Conservation (phyloP, 2,329 filamentous ascomycete genomes). For the Rasamsonia emersonii region DNA sequence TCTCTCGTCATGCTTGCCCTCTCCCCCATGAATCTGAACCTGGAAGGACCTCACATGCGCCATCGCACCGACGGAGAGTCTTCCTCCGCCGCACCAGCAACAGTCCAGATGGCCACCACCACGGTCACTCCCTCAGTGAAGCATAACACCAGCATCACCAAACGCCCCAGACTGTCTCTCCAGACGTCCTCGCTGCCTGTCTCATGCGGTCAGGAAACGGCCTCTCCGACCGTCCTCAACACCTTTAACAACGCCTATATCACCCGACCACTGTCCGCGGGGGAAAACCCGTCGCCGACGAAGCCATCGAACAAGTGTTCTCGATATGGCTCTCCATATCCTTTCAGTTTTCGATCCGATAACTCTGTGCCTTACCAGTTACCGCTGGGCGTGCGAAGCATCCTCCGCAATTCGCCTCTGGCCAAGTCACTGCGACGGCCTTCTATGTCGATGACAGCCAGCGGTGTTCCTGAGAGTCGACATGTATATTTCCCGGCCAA, state of each 20-base stretch:
- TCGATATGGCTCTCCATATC: conserved; percentile 24
- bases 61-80: background rate
- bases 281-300: conserved; percentile 24
- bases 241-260: conserved; percentile 55
- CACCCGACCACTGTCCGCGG: conserved; percentile 28
- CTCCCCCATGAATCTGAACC: conserved; percentile 1
- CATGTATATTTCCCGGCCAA: conserved; percentile 44
- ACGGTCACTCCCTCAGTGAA: conserved; percentile 8
- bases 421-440: conserved; percentile 23
- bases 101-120: conserved; percentile 2
- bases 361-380: conserved; percentile 29
- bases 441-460: conserved; percentile 30
- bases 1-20: conserved; percentile 1
- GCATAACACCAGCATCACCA: conserved; percentile 13
- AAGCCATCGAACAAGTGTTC: conserved; percentile 17
- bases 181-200: conserved; percentile 46
- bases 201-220: conserved; percentile 45
- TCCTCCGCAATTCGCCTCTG: conserved; percentile 40
- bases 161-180: conserved; percentile 52
- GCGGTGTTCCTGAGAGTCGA: conserved; percentile 20
- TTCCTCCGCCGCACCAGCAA: background rate
- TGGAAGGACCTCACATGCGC: background rate
- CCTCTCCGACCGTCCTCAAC: conserved; percentile 53
- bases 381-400: conserved; percentile 37
- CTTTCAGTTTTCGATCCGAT: conserved; percentile 8